These are phyloP conservation scores for Irpex lacteus DNA, from an alignment of 1,284 basidiomycete species.

Conservation along the genomic window DNA sequence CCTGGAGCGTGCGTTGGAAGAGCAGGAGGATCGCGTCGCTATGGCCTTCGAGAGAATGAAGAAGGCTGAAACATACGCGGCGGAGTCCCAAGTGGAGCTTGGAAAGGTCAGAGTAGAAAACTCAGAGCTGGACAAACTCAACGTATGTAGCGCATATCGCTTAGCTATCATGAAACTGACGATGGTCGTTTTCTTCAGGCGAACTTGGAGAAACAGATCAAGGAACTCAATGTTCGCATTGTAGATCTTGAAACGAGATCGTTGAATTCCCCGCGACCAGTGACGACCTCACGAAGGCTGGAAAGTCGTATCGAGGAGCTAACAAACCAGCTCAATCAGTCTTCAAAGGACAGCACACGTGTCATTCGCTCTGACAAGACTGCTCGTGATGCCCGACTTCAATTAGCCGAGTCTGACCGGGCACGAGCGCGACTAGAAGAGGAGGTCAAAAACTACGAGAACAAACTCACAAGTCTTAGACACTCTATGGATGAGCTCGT, in stretches of 20 bases:
- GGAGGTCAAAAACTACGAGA: constrained; percentile 57
- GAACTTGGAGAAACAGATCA: constrained; percentile 77
- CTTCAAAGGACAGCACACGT: constrained; percentile 46
- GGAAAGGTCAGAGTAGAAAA: constrained; percentile 76
- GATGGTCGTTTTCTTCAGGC: constrained; percentile 45
- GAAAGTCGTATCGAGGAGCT: constrained; percentile 74
- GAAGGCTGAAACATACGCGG: constrained; percentile 74
- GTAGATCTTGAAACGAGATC: constrained; percentile 81
- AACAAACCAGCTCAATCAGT: constrained; percentile 55
- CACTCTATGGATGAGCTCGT: constrained; percentile 60
- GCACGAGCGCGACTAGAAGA: constrained; percentile 61
- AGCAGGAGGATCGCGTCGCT: constrained; percentile 69
- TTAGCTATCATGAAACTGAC: constrained; percentile 5
- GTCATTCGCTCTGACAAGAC: constrained; percentile 51
- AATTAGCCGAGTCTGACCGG: constrained; percentile 59
- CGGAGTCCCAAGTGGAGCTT: constrained; percentile 73
- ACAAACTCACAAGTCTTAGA: constrained; percentile 54
- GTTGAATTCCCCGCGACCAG: constrained; percentile 59
- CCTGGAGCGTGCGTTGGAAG: constrained; percentile 74
- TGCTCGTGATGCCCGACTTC: constrained; percentile 50
- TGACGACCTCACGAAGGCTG: constrained; percentile 48
- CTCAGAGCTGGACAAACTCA: constrained; percentile 72
- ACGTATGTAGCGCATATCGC: constrained; percentile 47
- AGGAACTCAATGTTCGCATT: constrained; percentile 77
- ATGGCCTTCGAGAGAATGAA: constrained; percentile 78